Evolutionary conservation across 2,329 filamentous ascomycete species (phyloP).

Genomic region (Aureobasidium sp.): DNA sequence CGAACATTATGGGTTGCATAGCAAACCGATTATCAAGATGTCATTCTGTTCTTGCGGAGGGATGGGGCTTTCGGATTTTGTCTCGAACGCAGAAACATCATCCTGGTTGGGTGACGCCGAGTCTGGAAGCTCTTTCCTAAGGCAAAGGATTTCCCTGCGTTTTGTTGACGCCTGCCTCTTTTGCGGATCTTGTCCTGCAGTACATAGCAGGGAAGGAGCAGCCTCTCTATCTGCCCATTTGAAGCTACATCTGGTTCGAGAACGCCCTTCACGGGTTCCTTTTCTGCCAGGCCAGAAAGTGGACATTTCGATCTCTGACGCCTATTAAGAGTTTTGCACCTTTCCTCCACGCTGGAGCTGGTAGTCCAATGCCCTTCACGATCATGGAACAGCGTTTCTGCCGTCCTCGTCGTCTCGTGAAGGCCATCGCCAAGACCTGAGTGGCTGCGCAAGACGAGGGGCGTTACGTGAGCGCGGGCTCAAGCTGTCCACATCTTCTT

Average conservation of each 20-base stretch:
- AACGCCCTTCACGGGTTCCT: neutral
- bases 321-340: neutral
- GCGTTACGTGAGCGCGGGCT: neutral
- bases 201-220: neutral
- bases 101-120: neutral
- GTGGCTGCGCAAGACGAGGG: neutral
- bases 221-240: neutral
- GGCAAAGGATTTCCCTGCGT: too few relatives aligned
- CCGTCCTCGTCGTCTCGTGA: neutral
- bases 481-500: neutral
- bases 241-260: neutral
- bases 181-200: too few relatives aligned
- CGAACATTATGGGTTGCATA: too few relatives aligned
- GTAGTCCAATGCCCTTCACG: too few relatives aligned
- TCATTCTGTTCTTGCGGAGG: neutral
- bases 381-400: neutral
- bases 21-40: too few relatives aligned
- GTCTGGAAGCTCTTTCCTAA: neutral
- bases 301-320: neutral
- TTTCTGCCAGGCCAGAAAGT: too few relatives aligned
- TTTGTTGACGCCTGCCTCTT: neutral
- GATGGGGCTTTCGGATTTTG: neutral
- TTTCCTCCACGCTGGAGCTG: neutral
- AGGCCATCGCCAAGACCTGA: neutral
- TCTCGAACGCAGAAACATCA: neutral